These are phyloP conservation scores for Lachnellula cervina DNA, from an alignment of 2,329 filamentous ascomycete genomes.

Conservation along the genomic window DNA sequence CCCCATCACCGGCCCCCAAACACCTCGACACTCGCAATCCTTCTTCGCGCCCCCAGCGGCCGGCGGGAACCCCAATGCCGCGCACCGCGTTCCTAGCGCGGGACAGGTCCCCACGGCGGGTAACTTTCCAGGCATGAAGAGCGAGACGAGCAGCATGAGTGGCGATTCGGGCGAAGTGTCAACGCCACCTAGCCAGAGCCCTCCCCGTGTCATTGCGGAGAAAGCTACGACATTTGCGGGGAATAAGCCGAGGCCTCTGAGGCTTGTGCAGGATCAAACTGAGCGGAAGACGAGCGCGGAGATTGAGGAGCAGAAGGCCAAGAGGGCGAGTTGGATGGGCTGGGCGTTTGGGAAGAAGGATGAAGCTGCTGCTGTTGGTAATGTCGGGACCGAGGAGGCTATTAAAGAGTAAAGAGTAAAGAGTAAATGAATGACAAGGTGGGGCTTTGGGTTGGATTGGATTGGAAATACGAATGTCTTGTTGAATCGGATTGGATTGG, in stretches of 20 bases:
- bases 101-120: slow-evolving; percentile 45
- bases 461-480: too few relatives aligned
- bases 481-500: too few relatives aligned
- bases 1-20: slow-evolving; percentile 45
- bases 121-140: slow-evolving; percentile 63
- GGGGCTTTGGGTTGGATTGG: too few relatives aligned
- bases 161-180: slow-evolving; percentile 58
- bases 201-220: slow-evolving; percentile 44
- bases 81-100: slow-evolving; percentile 47
- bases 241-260: slow-evolving; percentile 76
- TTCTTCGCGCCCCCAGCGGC: slow-evolving; percentile 54
- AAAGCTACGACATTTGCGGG: slow-evolving; percentile 57
- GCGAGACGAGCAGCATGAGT: slow-evolving; percentile 49
- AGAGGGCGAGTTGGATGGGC: slow-evolving; percentile 61
- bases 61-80: slow-evolving; percentile 48
- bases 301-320: slow-evolving; percentile 44
- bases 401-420: slow-evolving; percentile 24
- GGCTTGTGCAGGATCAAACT: slow-evolving; percentile 75
- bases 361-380: slow-evolving; percentile 7
- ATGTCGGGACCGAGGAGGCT: slow-evolving; percentile 10
- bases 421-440: neutral
- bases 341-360: slow-evolving; percentile 43
- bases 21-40: slow-evolving; percentile 56
- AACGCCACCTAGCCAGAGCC: slow-evolving; percentile 47
- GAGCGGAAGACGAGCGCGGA: slow-evolving; percentile 31